Base-by-base conservation (phyloP, 345 rosid genomes). In the Camelina sativa region DNA sequence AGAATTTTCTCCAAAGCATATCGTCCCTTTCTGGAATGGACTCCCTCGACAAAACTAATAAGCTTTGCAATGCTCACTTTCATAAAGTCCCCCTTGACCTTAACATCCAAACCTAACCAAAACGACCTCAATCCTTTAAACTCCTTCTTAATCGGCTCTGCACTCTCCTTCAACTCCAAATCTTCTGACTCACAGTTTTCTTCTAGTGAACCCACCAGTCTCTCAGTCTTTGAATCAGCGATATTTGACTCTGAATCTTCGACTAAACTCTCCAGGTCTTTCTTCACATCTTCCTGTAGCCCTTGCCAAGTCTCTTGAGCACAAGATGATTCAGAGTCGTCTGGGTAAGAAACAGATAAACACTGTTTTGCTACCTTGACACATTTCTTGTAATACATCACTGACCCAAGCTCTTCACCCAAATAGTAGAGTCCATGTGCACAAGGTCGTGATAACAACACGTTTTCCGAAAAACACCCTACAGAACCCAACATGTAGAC, bases 51-150 rank as follows among this genome's bases (percentile, higher is more conserved):
- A 47, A 54, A 69, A 7, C 28, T 9, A 2, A 6, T 22, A 46
- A 76, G 57, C 58, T 62, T 22, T 11, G 4, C 66, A 62, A 47
- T 37, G 44, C 64, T 69, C 7, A 69, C 75, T 54, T 62, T 64
- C 75, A 76, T 5, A 8, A 76, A 55, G 8, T 62, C 67, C 40
- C 53, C 54, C 46, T 37, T 76, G 64, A 8, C 16, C 56, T 44
- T 41, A 35, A 69, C 59, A 62, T 37, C 66, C 75, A 76, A 32
- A 32, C 80, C 59, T 1, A 10, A 6, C 80, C 75, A 76, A 64
- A 2, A 69, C 46, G 11, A 28, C 5, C 52, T 66, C 54, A 75
- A 11, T 23, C 17, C 73, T 12, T 17, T 22, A 25, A 11, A 0
- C 43, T 5, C 16, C 4, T 50, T 32, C 4, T 22, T 28, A 8